These are phyloP conservation scores for Yamadazyma atmosphaerica DNA, from an alignment of 1,139 yeast genomes.

Conservation along the genomic window DNA sequence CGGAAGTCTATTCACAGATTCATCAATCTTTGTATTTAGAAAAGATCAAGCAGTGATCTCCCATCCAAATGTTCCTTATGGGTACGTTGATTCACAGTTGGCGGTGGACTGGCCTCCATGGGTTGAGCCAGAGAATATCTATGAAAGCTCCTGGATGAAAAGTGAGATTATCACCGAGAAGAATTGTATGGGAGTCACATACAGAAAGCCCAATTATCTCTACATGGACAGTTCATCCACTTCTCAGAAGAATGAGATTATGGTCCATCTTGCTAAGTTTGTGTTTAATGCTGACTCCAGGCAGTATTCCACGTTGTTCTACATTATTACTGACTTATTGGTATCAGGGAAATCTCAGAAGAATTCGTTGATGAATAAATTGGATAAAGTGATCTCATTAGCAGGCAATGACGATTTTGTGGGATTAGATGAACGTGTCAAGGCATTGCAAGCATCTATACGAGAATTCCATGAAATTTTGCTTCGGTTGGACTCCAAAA, in stretches of 20 bases:
- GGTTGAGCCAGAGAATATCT: slow-evolving; percentile 73
- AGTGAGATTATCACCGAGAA: slow-evolving; percentile 62
- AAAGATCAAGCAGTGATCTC: slow-evolving; percentile 32
- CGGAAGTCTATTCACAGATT: slow-evolving; percentile 67
- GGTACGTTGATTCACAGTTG: slow-evolving; percentile 21
- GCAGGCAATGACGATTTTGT: slow-evolving; percentile 66
- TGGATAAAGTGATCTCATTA: slow-evolving; percentile 67
- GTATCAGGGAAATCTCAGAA: slow-evolving; percentile 65
- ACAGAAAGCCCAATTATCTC: slow-evolving; percentile 66
- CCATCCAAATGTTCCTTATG: slow-evolving; percentile 27
- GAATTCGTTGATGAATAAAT: slow-evolving; percentile 54
- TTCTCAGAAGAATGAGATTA: slow-evolving; percentile 30
- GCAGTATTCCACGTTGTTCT: slow-evolving; percentile 70
- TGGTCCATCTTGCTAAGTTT: slow-evolving; percentile 67
- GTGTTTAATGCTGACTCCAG: slow-evolving; percentile 69
- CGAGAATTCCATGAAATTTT: slow-evolving; percentile 44
- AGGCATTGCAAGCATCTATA: slow-evolving; percentile 56
- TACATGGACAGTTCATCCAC: slow-evolving; percentile 27
- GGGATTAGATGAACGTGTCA: slow-evolving; percentile 54
- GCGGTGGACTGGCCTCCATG: slow-evolving; percentile 75
- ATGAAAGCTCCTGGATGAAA: slow-evolving; percentile 58
- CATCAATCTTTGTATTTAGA: slow-evolving; percentile 67
- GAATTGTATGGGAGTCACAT: slow-evolving; percentile 61
- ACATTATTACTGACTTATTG: slow-evolving; percentile 63
- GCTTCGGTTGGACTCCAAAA: slow-evolving; percentile 39